phyloP scores from a whole-genome alignment of 2,329 filamentous ascomycete species.

The Graphiopsis chlorocephala region DNA sequence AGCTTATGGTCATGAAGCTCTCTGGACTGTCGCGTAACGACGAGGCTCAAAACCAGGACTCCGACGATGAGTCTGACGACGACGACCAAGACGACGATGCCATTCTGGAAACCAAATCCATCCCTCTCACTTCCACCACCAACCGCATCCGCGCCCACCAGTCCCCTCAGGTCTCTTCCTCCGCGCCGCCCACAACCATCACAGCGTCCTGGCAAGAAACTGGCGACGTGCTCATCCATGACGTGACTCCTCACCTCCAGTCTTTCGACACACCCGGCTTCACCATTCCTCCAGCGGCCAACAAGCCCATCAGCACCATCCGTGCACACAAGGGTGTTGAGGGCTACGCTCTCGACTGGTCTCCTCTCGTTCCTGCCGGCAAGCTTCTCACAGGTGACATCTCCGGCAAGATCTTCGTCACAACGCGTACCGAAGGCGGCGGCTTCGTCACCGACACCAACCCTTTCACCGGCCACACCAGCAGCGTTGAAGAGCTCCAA shows the following conservation, averaged over 20 bases:
- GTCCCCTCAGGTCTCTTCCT: constrained; percentile 66
- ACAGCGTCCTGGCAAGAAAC: constrained; percentile 93
- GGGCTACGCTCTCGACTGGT: constrained; percentile 98
- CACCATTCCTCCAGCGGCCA: constrained; percentile 74
- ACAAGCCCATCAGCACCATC: constrained; percentile 83
- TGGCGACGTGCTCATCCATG: constrained; percentile 84
- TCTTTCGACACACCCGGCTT: constrained; percentile 89
- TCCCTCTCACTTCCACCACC: constrained; percentile 81
- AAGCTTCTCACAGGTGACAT: constrained; percentile 92
- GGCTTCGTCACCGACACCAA: constrained; percentile 84
- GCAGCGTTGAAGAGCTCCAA: constrained; percentile 90
- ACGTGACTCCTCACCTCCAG: constrained; percentile 83
- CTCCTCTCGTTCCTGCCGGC: constrained; percentile 72
- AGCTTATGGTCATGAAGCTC: constrained; percentile 94
- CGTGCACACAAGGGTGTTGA: constrained; percentile 82
- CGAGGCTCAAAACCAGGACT: constrained; percentile 64
- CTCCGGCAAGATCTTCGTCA: constrained; percentile 83
- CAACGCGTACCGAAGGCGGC: constrained; percentile 80
- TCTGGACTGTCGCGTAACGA: constrained; percentile 89
- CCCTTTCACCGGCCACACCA: constrained; percentile 77
- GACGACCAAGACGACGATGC: constrained; percentile 75
- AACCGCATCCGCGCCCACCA: constrained; percentile 92
- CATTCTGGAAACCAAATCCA: constrained; percentile 87
- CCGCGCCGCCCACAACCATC: constrained; percentile 73
- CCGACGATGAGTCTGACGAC: constrained; percentile 66